Base-by-base conservation (phyloP, 2,329 filamentous ascomycete species). In the Scedosporium boydii region DNA sequence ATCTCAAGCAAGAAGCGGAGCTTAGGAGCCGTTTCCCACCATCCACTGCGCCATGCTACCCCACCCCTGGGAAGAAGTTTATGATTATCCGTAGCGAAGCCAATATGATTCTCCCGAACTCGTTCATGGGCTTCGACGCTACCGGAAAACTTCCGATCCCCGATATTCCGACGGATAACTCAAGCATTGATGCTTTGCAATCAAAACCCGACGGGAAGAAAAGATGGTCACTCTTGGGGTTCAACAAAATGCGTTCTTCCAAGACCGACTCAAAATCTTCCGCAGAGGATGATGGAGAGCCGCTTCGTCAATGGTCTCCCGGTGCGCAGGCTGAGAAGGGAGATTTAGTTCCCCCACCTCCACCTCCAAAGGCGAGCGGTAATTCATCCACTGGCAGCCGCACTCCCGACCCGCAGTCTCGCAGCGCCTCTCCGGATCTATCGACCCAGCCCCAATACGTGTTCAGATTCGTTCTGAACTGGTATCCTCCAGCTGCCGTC, bases 51-150 rank as follows among this genome's bases (percentile, higher is more conserved):
- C 90, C 93, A n/a, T 92, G 88, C 69, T 87, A 88, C 63, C 93
- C 93, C 5, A 91, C 91, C 2, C 91, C 93, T 1, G 89, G 90
- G 57, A 90, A 93, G 69, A 84, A 90, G 65, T 90, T 97, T 64
- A 85, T 96, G 74, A 96, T 97, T 68, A 89, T 96, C 66, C 87
- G 91, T 63, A 93, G 90, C 66, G 92, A 96, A 64, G 69, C 82
- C 23, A 77, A 76, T 55, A 68, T 72, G 4, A 72, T 77, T 0
- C 81, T 83, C 64, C 74, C 76, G 2, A 79, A 80, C 6, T 71
- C 83, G 7, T 74, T 78, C 63, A 69, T 79, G 58, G 79, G 78
- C 16, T 84, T 84, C 64, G 82, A 84, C 68, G 74, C 77, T 0
- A 76, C 78, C 64, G 67, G 73, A 42, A 69, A 73, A 67, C 63